phyloP scores from a whole-genome alignment of 345 rosid genomes.

The Ceriops tagal region DNA sequence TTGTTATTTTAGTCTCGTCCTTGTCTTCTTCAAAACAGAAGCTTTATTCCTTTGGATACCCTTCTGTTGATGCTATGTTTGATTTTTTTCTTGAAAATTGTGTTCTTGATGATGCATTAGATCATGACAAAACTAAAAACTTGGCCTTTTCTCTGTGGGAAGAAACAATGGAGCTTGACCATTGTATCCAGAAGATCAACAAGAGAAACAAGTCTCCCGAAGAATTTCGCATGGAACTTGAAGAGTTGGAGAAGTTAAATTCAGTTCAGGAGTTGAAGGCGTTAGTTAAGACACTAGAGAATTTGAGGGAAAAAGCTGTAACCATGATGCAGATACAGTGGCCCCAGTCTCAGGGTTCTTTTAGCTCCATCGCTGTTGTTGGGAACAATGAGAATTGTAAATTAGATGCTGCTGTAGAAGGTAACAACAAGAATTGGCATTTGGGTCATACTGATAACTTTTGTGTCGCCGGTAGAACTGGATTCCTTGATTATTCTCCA shows the following conservation, averaged over 20 bases:
- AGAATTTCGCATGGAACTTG: background rate
- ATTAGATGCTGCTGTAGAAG: too few species aligned
- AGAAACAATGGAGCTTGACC: background rate
- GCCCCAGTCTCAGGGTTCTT: too few species aligned
- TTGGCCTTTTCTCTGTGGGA: background rate
- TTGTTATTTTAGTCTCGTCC: conserved; percentile 10
- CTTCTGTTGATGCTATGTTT: conserved; percentile 4
- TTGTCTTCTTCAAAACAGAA: background rate
- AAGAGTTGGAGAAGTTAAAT: background rate
- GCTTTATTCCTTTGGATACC: background rate
- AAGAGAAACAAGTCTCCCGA: too few species aligned
- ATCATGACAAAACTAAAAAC: background rate
- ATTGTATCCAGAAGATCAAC: background rate
- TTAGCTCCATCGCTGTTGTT: too few species aligned
- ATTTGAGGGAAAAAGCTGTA: background rate
- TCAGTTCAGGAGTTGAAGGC: conserved; percentile 6
- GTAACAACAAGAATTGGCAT: too few species aligned
- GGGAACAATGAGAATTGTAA: too few species aligned
- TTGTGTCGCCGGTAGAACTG: too few species aligned
- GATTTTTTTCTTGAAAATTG: conserved; percentile 1
- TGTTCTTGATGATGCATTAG: background rate
- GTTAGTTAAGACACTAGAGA: background rate
- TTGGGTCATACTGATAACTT: too few species aligned
- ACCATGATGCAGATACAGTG: background rate
- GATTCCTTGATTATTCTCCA: too few species aligned